Percentiles rank a stretch among this genome's conserved stretches.
These are phyloP conservation scores for Scheffersomyces stambukii DNA, from an alignment of 1,139 yeast genomes.

Conservation along the genomic window DNA sequence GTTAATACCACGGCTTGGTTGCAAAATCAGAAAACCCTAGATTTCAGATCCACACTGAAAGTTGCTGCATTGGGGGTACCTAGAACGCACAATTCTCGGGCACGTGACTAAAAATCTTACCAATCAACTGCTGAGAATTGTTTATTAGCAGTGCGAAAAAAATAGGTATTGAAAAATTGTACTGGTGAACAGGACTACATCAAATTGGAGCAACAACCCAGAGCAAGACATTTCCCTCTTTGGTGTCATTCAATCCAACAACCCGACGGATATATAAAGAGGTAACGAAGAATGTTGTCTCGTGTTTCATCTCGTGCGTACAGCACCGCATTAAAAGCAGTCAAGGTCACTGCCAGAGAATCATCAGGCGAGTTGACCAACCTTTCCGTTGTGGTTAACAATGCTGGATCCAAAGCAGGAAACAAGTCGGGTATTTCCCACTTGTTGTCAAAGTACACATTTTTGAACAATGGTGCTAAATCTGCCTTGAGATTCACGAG, in stretches of 20 bases:
- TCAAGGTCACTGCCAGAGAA: conserved; percentile 45
- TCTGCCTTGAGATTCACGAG: conserved; percentile 92
- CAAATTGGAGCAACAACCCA: conserved; percentile 1
- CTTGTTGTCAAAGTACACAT: conserved; percentile 77
- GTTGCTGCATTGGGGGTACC: no score
- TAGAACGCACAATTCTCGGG: neutral
- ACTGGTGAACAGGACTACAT: conserved; percentile 1
- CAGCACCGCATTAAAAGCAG: conserved; percentile 40
- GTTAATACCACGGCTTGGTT: no score
- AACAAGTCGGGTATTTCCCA: conserved; percentile 88
- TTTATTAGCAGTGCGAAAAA: conserved; percentile 5
- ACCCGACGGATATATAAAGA: conserved; percentile 1
- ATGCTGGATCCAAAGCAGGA: conserved; percentile 78
- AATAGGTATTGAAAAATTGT: conserved; percentile 3
- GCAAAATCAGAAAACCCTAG: no score
- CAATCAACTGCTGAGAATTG: conserved; percentile 15
- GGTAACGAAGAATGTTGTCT: conserved; percentile 40
- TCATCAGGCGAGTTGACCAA: conserved; percentile 62
- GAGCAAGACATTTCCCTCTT: conserved; percentile 2
- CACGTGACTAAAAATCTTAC: conserved; percentile 10
- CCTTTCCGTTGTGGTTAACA: conserved; percentile 67
- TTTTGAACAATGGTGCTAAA: conserved; percentile 77
- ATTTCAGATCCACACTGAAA: neutral
- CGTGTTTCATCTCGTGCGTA: conserved; percentile 46
- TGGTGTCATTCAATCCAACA: neutral